Evolutionary conservation across 2,329 filamentous ascomycete species (phyloP).

Genomic region (Phaeosphaeriaceae sp.): DNA sequence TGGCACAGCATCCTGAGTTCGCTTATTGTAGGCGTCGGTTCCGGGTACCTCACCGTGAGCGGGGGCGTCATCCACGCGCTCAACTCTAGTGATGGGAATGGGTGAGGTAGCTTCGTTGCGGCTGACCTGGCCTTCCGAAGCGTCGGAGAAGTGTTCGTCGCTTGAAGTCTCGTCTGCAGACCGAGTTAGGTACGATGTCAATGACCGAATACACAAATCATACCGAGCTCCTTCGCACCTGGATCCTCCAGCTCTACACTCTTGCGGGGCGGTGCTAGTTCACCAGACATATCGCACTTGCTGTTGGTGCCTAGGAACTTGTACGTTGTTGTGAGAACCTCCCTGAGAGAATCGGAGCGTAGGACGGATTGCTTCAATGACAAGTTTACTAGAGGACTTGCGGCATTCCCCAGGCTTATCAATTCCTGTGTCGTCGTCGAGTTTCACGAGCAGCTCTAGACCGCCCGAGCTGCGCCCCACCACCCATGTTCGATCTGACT

Average conservation of each 20-base stretch:
- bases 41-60: slow-evolving; percentile 68
- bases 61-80: slow-evolving; percentile 66
- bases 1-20: slow-evolving; percentile 66
- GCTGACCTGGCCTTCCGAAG: slow-evolving; percentile 62
- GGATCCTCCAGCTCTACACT: slow-evolving; percentile 63
- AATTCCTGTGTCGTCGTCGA: slow-evolving; percentile 24
- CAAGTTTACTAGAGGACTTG: slow-evolving; percentile 3
- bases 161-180: slow-evolving; percentile 52
- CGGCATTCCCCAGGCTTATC: slow-evolving; percentile 23
- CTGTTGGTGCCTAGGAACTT: neutral
- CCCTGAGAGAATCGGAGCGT: neutral
- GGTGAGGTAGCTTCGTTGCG: slow-evolving; percentile 57
- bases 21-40: slow-evolving; percentile 65
- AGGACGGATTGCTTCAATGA: neutral
- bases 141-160: slow-evolving; percentile 71
- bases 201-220: slow-evolving; percentile 15
- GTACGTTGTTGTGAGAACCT: neutral
- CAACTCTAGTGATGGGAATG: slow-evolving; percentile 68
- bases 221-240: slow-evolving; percentile 64
- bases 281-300: slow-evolving; percentile 45
- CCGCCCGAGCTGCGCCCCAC: too few species aligned
- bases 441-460: slow-evolving; percentile 22
- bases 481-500: too few species aligned
- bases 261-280: slow-evolving; percentile 62
- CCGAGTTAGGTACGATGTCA: slow-evolving; percentile 18